These are phyloP conservation scores for Pythium guiyangense DNA, from an alignment of 352 stramenopile species.

Conservation along the genomic window DNA sequence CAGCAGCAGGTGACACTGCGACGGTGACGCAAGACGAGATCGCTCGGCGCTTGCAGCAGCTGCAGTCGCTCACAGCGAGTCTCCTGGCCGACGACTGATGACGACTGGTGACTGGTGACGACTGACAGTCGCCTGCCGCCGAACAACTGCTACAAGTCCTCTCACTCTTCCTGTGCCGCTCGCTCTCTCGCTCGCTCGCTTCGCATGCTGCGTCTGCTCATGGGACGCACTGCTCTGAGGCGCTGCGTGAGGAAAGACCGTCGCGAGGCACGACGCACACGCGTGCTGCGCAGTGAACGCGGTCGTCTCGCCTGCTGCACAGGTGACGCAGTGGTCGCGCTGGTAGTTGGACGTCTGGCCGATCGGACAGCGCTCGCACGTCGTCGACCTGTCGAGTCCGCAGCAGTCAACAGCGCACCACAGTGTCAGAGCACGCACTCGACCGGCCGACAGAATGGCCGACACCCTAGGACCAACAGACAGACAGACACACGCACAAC, in stretches of 20 bases:
- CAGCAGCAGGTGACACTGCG: too few species aligned
- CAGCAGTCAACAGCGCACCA: not conserved
- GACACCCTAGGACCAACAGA: too few species aligned
- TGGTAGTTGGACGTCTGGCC: slow-evolving; percentile 48
- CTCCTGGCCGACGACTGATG: slow-evolving; percentile 47
- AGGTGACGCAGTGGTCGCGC: slow-evolving; percentile 47
- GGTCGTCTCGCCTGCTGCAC: slow-evolving; percentile 34
- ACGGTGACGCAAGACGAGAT: slow-evolving; percentile 19
- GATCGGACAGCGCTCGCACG: slow-evolving; percentile 35
- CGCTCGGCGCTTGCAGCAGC: slow-evolving; percentile 31
- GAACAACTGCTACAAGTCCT: not conserved
- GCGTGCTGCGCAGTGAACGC: slow-evolving; percentile 32
- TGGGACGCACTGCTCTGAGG: slow-evolving; percentile 13
- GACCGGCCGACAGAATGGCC: too few species aligned
- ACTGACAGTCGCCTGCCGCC: not conserved
- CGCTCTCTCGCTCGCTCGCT: too few species aligned
- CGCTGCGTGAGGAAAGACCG: slow-evolving; percentile 20
- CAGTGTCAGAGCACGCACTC: not conserved
- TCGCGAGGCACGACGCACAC: slow-evolving; percentile 36
- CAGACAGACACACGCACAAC: not conserved
- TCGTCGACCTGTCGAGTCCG: slow-evolving; percentile 24
- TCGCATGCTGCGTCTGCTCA: not conserved
- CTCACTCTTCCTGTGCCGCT: too few species aligned
- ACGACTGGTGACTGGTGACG: too few species aligned
- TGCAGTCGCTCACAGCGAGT: slow-evolving; percentile 57